Base-by-base conservation (phyloP, 768 basidiomycete species). In the Lactarius indigo region DNA sequence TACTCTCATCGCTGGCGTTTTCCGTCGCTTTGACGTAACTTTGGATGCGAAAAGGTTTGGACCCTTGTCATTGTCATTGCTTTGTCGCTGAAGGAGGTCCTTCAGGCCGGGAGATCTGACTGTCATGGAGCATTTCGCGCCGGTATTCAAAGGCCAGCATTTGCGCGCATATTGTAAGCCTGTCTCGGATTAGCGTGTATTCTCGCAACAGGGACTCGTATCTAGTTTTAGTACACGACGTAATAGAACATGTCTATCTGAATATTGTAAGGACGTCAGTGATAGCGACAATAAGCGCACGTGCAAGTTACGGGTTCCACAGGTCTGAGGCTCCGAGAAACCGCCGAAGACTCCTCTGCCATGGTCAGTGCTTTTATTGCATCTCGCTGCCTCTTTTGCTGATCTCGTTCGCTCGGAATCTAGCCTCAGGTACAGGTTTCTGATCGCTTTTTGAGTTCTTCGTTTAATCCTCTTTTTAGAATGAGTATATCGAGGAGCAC, bases 401-500 rank as follows among this genome's bases (percentile, higher is more conserved):
- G 20, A 64, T 26, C 23, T 7, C 15, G 1, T 26, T 26, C 23
- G 3, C 54, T 70, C 68, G 37, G 55, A 42, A 56, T 26, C 47
- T n/a, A 91, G 89, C 89, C 89, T 74, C 89, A 90, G 85, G 89
- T 89, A 80, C 67, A 63, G 31, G 13, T 8, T 61, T 8, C 3
- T 17, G 8, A 57, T 28, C 12, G 15, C 61, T 61, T 23, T 2
- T 44, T 15, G 44, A 17, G 3, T 37, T 31, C 0, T 9, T 42
- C 17, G 6, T 59, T 64, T 65, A 5, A 41, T n/a, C 33, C 12
- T 47, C 72, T 75, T 62, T 73, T 64, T 70, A 99, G 93, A 98
- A 98, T 84, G 96, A 98, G 77, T 98, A 98, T 78, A 98, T 99
- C 78, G 96, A 98, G 78, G 96, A 99, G 82, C 91, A 93, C 75